Base-by-base conservation (phyloP, 2,329 filamentous ascomycete species). In the Apiospora rasikravindrae region DNA sequence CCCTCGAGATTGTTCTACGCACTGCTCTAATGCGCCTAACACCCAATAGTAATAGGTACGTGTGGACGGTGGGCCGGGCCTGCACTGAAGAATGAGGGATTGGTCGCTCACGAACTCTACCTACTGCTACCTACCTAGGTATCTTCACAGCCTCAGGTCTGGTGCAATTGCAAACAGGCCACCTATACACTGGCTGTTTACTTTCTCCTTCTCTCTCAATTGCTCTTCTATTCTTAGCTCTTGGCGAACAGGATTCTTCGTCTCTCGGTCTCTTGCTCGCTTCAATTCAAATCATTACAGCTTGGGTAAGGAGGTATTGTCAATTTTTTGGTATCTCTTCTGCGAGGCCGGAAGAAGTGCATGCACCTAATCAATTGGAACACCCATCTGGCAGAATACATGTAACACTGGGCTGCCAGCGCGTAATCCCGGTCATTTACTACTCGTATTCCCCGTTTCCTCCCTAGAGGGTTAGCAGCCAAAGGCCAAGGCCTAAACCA, bases 391-490 rank as follows among this genome's bases (percentile, higher is more conserved):
- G 29, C 57, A 64, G 57, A n/a, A n/a, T 61, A 61, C 29, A 61
- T 37, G 53, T 61, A 64, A 64, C 57, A 64, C 57, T 64, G 57
- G 57, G 33, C 57, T 40, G 57, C 57, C 29, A 14, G 57, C 57
- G 57, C 57, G 19, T 64, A 64, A 64, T 64, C 57, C 57, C 33
- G 33, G 57, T 40, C 57, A n/a, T 40, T 64, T 40, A 40, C 57
- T 40, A 40, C 57, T 40, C 53, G 53, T 61, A 61, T 61, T 37
- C 33, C 53, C 53, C 53, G 53, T 61, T 29, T 61, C 57, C 57
- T 40, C 57, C 33, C 57, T 64, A 64, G 57, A 64, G 57, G 57
- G 57, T 40, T 64, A 64, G 57, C 57, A 40, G 24, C 49, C 33
- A 64, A 40, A 40, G 33, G 29, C 57, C 57, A 64, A 40, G 57